Evolutionary conservation across 495 filamentous ascomycete genomes (phyloP).

Genomic region (Hyaloscypha finlandica): DNA sequence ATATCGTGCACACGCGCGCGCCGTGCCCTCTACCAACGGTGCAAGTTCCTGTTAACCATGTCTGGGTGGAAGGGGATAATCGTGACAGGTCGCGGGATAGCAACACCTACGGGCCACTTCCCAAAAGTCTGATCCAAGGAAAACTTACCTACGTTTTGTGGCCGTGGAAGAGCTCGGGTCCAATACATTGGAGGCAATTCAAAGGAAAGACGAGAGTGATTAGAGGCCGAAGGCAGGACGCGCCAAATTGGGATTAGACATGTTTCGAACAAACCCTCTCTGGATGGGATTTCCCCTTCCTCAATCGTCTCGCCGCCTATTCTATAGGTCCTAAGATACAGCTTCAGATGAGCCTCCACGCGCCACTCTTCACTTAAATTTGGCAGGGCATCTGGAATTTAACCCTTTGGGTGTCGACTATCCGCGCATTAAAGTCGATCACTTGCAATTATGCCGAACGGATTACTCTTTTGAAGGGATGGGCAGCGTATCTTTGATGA

Average conservation of each 20-base stretch:
- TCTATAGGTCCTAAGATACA: not conserved
- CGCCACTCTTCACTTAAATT: too few species aligned
- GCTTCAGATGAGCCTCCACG: not conserved
- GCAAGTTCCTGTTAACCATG: slow-evolving; percentile 67
- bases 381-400: not conserved
- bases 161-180: slow-evolving; percentile 54
- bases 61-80: slow-evolving; percentile 80
- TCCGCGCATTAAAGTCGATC: too few species aligned
- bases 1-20: slow-evolving; percentile 60
- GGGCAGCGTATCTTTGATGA: too few species aligned
- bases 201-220: slow-evolving; percentile 29
- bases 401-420: too few species aligned
- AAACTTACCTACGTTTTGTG: slow-evolving; percentile 62
- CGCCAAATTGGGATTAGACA: slow-evolving; percentile 23
- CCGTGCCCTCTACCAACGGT: slow-evolving; percentile 60
- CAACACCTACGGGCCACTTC: slow-evolving; percentile 73
- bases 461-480: too few species aligned
- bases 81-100: slow-evolving; percentile 63
- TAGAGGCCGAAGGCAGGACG: slow-evolving; percentile 34
- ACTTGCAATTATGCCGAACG: too few species aligned
- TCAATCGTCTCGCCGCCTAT: not conserved
- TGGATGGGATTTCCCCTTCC: not conserved
- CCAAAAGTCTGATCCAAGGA: slow-evolving; percentile 62
- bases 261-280: not conserved
- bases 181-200: slow-evolving; percentile 54